Base-by-base conservation (phyloP, 2,329 filamentous ascomycete genomes). In the Neoarthrinium moseri region DNA sequence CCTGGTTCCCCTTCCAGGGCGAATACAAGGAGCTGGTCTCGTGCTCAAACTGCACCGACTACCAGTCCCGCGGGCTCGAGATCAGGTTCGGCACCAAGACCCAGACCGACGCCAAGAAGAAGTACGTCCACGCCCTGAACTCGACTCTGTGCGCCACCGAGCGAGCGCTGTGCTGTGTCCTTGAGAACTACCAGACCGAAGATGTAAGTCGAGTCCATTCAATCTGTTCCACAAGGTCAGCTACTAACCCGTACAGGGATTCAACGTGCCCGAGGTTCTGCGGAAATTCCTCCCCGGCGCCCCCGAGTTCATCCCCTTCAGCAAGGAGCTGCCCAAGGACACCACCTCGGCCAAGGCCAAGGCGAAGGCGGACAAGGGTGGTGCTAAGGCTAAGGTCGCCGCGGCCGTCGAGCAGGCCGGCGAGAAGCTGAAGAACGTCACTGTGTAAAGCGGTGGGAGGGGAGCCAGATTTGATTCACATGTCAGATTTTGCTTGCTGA, bases 21-120 rank as follows among this genome's bases (percentile, higher is more conserved):
- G 94, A 97, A 70, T 99, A 97, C 80, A 97, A 97, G 73, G 94
- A 97, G 73, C 81, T 99, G 22, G 94, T 97, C 41, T 95, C 89
- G 17, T 96, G 91, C 79, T 95, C 90, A 51, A 99, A 99, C 73
- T 99, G 94, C 75, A 95, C 90, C 35, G 92, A 97, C 66, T 97
- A 97, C 75, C 94, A 99, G 75, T 91, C 90, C 20, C 82, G 94
- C 2, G 91, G 91, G 56, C 79, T 99, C 11, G 92, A 97, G 68
- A 95, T 99, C 58, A 83, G 94, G 48, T 96, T 86, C 60, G 92
- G 94, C 38, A 78, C 83, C 50, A 97, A 96, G 79, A 88, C 86
- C 64, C 84, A 88, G 68, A 91, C 85, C 22, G 89, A 91, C 54
- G 77, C 80, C 48, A 86, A 86, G 68, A 99, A 97, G 81, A 86